Percentiles rank a stretch among this genome's conserved stretches.
Conservation (phyloP, 192 early-diverging fungal genomes). For the Chytriomyces sp. region DNA sequence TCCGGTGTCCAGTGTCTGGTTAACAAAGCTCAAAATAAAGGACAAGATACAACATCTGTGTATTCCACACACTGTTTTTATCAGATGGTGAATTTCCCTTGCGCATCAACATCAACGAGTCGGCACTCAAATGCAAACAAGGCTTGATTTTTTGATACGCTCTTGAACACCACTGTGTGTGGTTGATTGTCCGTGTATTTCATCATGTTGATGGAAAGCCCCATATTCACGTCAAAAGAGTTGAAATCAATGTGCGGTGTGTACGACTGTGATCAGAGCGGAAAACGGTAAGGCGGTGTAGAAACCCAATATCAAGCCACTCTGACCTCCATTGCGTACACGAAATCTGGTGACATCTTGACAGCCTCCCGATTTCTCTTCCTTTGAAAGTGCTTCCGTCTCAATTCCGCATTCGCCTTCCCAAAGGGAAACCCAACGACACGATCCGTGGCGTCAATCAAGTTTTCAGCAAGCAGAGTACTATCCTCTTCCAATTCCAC, state of each 20-base stretch:
- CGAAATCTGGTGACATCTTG: slow-evolving; percentile 17
- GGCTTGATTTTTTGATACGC: neutral
- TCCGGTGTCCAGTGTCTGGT: no score
- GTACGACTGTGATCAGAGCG: no score
- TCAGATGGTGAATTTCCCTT: no score
- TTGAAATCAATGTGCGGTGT: slow-evolving; percentile 46
- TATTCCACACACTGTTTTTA: no score
- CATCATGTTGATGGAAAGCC: neutral
- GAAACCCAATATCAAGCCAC: no score
- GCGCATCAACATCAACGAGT: neutral
- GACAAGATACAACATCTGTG: no score
- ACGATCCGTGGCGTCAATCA: no score
- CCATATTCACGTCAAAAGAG: slow-evolving; percentile 9
- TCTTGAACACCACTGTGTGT: neutral
- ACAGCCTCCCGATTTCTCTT: slow-evolving; percentile 16
- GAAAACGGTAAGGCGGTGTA: no score
- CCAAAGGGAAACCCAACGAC: slow-evolving; percentile 8
- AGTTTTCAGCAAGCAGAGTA: slow-evolving; percentile 12
- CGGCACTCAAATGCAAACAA: neutral
- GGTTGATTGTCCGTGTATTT: slow-evolving; percentile 4
- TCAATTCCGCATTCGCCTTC: neutral
- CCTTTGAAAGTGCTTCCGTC: slow-evolving; percentile 41
- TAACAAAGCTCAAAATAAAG: no score
- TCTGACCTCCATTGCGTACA: slow-evolving; percentile 50
- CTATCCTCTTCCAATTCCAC: slow-evolving; percentile 31